These are phyloP conservation scores for Solioccasus polychromus DNA, from an alignment of 768 basidiomycete genomes.

Conservation along the genomic window DNA sequence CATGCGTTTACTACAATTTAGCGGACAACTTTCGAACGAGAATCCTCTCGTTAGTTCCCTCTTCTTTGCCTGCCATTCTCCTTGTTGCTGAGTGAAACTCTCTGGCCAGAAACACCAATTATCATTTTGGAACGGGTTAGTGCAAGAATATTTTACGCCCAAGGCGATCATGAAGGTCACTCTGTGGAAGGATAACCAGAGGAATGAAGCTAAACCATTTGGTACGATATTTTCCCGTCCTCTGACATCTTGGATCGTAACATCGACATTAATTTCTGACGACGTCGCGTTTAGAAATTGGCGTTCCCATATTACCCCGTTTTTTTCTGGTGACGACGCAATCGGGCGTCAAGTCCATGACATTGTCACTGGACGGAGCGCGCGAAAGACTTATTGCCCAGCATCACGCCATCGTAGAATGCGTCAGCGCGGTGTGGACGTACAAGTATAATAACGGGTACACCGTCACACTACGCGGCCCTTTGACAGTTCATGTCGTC, in stretches of 20 bases:
- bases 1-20: conserved; percentile 65
- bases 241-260: conserved; percentile 4
- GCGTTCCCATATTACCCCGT: conserved; percentile 73
- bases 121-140: conserved; percentile 63
- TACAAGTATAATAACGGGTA: conserved; percentile 80
- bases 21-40: conserved; percentile 58
- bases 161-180: conserved; percentile 76
- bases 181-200: conserved; percentile 83
- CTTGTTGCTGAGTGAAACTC: conserved; percentile 3
- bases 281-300: conserved; percentile 56
- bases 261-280: conserved; percentile 9
- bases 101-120: conserved; percentile 56
- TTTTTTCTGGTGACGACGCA: conserved; percentile 85
- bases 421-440: conserved; percentile 73
- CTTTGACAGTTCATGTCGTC: conserved; percentile 63
- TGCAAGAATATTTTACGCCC: conserved; percentile 68
- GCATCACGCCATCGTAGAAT: conserved; percentile 57
- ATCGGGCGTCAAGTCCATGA: conserved; percentile 83
- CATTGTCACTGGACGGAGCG: conserved; percentile 73
- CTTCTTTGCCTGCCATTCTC: not conserved
- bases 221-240: conserved; percentile 44
- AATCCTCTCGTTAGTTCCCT: conserved; percentile 40
- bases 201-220: conserved; percentile 78
- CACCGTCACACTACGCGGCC: conserved; percentile 71
- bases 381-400: conserved; percentile 61